Evolutionary conservation across 768 basidiomycete genomes (phyloP).

Genomic region (Asterophora parasitica): DNA sequence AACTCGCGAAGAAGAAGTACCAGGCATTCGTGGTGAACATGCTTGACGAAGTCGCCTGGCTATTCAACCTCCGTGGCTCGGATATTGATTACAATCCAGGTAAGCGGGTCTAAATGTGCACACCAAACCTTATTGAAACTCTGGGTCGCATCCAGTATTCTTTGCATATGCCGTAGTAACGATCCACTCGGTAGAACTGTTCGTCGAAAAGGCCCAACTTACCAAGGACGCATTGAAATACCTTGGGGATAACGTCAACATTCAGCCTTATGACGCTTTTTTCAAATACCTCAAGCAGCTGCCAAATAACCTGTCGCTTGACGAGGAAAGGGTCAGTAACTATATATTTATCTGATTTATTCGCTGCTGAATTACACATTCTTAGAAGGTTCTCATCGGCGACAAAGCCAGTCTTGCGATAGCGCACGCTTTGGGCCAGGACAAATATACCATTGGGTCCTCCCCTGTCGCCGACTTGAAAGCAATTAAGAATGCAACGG

Average conservation of each 20-base stretch:
- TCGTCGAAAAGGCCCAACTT: slow-evolving; percentile 57
- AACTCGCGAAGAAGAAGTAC: slow-evolving; percentile 56
- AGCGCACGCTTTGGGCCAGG: slow-evolving; percentile 73
- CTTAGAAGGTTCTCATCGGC: slow-evolving; percentile 71
- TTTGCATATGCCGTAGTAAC: slow-evolving; percentile 87
- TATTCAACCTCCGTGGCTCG: slow-evolving; percentile 87
- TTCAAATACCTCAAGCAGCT: slow-evolving; percentile 59
- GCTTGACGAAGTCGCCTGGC: slow-evolving; percentile 94
- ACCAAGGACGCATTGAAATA: slow-evolving; percentile 36
- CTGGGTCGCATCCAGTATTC: slow-evolving; percentile 55
- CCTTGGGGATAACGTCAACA: slow-evolving; percentile 56
- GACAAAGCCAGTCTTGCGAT: slow-evolving; percentile 79
- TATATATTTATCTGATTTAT: background rate
- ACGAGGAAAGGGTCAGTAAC: slow-evolving; percentile 28
- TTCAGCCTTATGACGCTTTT: slow-evolving; percentile 67
- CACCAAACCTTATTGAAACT: background rate
- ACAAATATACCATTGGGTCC: slow-evolving; percentile 52
- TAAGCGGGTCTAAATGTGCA: slow-evolving; percentile 15
- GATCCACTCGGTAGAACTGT: slow-evolving; percentile 53
- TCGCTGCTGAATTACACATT: background rate
- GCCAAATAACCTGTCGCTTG: slow-evolving; percentile 27
- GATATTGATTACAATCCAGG: slow-evolving; percentile 86
- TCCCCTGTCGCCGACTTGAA: slow-evolving; percentile 81
- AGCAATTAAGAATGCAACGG: slow-evolving; percentile 73
- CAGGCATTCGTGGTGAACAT: slow-evolving; percentile 78